phyloP scores from a whole-genome alignment of 192 early-diverging fungal genomes.

The Gamsiella multidivaricata region DNA sequence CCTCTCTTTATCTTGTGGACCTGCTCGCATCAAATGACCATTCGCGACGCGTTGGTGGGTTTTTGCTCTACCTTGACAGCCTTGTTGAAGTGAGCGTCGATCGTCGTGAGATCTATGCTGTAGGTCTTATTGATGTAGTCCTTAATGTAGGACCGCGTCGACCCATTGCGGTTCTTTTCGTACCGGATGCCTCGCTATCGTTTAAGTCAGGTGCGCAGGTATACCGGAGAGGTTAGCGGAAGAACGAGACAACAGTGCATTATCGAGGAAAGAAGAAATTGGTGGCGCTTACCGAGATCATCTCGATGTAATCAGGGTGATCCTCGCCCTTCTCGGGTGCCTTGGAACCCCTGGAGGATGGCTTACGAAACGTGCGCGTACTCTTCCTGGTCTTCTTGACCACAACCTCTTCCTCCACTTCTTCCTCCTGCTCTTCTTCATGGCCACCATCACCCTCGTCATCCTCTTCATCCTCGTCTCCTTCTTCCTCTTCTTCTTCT shows the following conservation, averaged over 20 bases:
- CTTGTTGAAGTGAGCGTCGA: neutral
- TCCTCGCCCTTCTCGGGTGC: neutral
- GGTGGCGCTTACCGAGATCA: conserved; percentile 4
- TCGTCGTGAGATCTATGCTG: neutral
- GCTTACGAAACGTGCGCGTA: neutral
- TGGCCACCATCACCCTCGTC: too few relatives aligned
- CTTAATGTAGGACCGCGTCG: neutral
- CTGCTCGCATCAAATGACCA: too few relatives aligned
- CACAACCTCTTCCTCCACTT: too few relatives aligned
- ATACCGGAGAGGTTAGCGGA: neutral
- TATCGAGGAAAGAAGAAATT: neutral
- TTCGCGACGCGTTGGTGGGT: too few relatives aligned
- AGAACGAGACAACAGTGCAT: too few relatives aligned
- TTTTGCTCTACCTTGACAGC: conserved; percentile 15
- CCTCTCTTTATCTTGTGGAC: too few relatives aligned
- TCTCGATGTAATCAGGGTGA: conserved; percentile 8
- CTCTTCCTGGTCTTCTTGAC: neutral
- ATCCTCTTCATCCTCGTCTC: conserved; percentile 1
- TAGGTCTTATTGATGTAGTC: conserved; percentile 4
- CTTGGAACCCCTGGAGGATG: too few relatives aligned
- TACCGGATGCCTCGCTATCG: neutral
- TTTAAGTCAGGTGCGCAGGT: neutral
- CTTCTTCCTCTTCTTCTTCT: conserved; percentile 3
- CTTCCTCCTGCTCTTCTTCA: neutral
- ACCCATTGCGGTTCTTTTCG: neutral